Evolutionary conservation across 73 alveolate species (phyloP), one percentile per base, ranked within the genome.

Genomic region (Paramecium primaurelia): DNA sequence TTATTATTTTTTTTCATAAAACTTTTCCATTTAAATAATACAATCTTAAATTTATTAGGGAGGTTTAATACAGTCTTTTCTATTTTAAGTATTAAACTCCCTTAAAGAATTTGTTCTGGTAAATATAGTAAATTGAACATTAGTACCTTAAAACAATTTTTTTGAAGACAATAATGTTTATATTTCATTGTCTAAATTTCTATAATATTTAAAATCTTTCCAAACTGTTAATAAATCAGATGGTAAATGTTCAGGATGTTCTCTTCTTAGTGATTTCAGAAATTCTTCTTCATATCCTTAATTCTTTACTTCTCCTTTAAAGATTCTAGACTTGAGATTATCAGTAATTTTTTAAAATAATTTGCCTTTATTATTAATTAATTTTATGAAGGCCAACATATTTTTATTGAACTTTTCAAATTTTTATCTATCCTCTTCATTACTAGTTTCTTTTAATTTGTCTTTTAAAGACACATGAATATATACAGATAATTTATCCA

Each of bases 161-260:
- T 54, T 7, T 18, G 18, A 20, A 18, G 6, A 7, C 32, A 54
- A 18, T n/a, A n/a, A 6, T 2, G 69, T 18, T 6, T 54, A 54
- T 54, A 54, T 54, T 54, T 54, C 30, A 54, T 54, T n/a, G 20
- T 54, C 69, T 18, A 54, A 22, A 54, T 54, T 54, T 18, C 69
- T 16, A 54, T 54, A 54, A 8, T 54, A 54, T 54, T 54, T 54
- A 54, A 5, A 54, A 54, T 54, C 69, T 68, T 54, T 54, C 69
- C 32, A 54, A 54, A 54, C 69, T 18, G 30, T 54, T 54, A 54
- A 54, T 54, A 54, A 54, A 54, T 54, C 69, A 4, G 69, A n/a
- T 18, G 69, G 32, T 18, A 54, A 54, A 54, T 54, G 84, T 68
- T 68, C 84, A 68, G 84, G 84, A 68, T 68, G 84, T 14, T 68